Percentiles rank a stretch among this genome's conserved stretches.
Conservation (phyloP, 2,329 filamentous ascomycete species). For the Diaporthe ampelina region DNA sequence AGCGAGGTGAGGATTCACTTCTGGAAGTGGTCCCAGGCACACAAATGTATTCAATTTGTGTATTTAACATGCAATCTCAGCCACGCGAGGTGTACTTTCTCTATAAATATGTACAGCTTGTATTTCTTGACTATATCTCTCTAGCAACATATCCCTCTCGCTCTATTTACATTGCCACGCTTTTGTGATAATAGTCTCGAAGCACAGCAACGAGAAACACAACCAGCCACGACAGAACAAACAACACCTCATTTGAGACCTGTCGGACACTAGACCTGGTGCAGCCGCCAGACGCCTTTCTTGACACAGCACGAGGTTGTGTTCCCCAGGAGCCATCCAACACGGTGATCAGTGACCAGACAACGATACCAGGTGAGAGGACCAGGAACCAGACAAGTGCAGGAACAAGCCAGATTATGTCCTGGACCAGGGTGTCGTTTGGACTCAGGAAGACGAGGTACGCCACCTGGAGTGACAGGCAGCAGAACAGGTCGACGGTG, state of each 20-base stretch:
- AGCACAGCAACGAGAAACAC: background rate
- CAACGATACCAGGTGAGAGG: background rate
- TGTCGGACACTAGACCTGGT: background rate
- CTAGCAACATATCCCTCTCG: rapidly evolving
- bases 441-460: background rate
- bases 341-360: background rate
- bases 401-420: constrained; percentile 17
- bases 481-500: constrained; percentile 14
- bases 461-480: constrained; percentile 14
- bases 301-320: background rate
- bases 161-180: background rate
- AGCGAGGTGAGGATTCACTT: too few species aligned
- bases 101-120: background rate
- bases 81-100: too few species aligned
- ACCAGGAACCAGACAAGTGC: constrained; percentile 20
- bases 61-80: too few species aligned
- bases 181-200: background rate
- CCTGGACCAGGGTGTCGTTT: constrained; percentile 5
- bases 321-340: constrained; percentile 29
- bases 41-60: too few species aligned
- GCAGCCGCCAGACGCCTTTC: background rate
- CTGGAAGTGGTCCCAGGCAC: too few species aligned
- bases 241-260: constrained; percentile 1
- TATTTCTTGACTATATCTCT: too few species aligned
- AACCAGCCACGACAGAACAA: background rate